Conservation (phyloP, 306 rosid genomes). For the Glycyrrhiza uralensis region DNA sequence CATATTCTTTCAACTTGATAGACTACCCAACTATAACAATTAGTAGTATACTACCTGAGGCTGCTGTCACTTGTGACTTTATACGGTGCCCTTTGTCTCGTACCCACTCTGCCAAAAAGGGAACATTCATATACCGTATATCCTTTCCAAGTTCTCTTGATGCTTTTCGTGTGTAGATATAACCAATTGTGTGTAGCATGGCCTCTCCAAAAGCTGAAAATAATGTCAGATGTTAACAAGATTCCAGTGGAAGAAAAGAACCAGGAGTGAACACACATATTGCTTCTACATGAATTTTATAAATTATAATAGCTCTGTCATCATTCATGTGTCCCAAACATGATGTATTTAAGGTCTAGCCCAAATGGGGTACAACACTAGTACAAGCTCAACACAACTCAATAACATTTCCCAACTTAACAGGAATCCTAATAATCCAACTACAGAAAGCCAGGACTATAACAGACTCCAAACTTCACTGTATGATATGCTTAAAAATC, state of each 20-base stretch:
- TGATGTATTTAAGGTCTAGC: too few relatives aligned
- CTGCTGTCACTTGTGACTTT: conserved; percentile 94
- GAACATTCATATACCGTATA: conserved; percentile 74
- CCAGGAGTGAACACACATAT: neutral
- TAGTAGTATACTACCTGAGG: conserved; percentile 68
- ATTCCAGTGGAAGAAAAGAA: conserved; percentile 1
- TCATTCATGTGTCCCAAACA: too few relatives aligned
- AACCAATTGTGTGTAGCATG: conserved; percentile 96
- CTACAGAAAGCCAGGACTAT: neutral
- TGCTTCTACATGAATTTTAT: neutral
- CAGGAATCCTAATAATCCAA: neutral
- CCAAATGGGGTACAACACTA: too few relatives aligned
- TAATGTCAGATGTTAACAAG: conserved; percentile 14
- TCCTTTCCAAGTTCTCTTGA: conserved; percentile 86
- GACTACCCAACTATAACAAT: neutral
- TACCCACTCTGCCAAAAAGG: conserved; percentile 96
- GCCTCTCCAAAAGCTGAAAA: conserved; percentile 93
- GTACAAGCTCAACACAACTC: too few relatives aligned
- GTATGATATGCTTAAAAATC: neutral
- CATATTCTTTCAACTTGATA: conserved; percentile 16
- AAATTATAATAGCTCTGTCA: neutral
- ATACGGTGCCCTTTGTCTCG: conserved; percentile 89
- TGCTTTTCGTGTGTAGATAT: conserved; percentile 82
- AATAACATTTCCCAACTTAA: neutral
- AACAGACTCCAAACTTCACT: neutral